Conservation (phyloP, 1,284 basidiomycete species). For the Trametes sp. region DNA sequence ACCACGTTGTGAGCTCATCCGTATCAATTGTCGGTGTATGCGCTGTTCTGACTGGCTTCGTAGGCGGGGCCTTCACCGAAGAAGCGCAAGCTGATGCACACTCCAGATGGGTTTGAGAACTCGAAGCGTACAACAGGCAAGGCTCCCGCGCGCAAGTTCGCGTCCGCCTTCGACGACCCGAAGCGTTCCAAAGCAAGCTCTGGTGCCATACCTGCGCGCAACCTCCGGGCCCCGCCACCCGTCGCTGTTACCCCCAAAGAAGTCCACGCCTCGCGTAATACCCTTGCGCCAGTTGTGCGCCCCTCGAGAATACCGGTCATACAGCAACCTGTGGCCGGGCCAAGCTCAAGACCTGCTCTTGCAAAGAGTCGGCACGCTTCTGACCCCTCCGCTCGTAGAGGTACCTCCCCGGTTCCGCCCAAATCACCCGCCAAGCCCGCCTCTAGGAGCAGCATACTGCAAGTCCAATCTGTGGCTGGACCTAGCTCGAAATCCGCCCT, state of each 20-base stretch:
- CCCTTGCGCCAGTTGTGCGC: conserved; percentile 1
- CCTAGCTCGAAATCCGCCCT: background rate
- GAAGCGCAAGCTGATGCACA: conserved; percentile 25
- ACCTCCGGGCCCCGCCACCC: background rate
- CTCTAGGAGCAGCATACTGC: conserved; percentile 14
- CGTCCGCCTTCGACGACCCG: conserved; percentile 27
- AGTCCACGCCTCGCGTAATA: background rate
- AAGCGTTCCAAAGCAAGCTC: conserved; percentile 18
- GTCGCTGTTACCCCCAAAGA: conserved; percentile 10
- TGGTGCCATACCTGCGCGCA: background rate
- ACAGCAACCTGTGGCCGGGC: background rate
- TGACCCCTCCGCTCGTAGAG: conserved; percentile 8
- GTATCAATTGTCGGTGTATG: background rate
- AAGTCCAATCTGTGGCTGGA: conserved; percentile 21
- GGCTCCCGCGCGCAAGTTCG: conserved; percentile 25
- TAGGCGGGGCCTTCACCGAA: conserved; percentile 11
- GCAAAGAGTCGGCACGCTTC: conserved; percentile 10
- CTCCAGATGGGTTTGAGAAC: conserved; percentile 24
- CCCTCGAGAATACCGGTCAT: conserved; percentile 5
- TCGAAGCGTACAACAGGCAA: background rate
- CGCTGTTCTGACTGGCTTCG: background rate
- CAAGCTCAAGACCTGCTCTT: background rate
- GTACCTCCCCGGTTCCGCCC: background rate
- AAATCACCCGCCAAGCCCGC: conserved; percentile 10
- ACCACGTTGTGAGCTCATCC: background rate